Percentiles rank a stretch among this genome's conserved stretches.
phyloP scores from a whole-genome alignment of 768 basidiomycete species.

The Paxillus rubicundulus region DNA sequence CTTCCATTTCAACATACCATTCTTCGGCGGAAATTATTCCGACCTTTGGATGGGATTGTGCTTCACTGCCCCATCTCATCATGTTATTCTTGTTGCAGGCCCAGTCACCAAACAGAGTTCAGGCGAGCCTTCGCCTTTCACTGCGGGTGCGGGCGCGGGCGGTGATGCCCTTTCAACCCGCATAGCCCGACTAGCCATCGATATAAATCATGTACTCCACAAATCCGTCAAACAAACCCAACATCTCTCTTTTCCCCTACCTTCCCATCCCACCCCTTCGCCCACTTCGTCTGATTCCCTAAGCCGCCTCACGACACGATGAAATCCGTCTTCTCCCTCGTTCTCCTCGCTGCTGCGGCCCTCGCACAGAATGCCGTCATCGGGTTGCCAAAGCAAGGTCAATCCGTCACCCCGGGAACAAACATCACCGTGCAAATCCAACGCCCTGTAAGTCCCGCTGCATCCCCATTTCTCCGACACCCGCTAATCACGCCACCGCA shows the following conservation, averaged over 20 bases:
- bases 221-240: neutral
- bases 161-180: too few species aligned
- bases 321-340: constrained; percentile 10
- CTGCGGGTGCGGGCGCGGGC: too few species aligned
- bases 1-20: too few species aligned
- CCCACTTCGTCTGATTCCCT: neutral
- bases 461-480: neutral
- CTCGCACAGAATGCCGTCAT: constrained; percentile 44
- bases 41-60: too few species aligned
- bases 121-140: too few species aligned
- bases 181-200: too few species aligned
- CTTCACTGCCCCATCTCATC: too few species aligned
- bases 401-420: constrained; percentile 36
- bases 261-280: neutral
- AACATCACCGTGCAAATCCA: constrained; percentile 45
- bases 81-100: too few species aligned
- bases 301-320: constrained; percentile 11
- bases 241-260: too few species aligned
- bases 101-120: too few species aligned
- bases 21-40: too few species aligned
- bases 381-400: constrained; percentile 38
- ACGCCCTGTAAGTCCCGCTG: constrained; percentile 40
- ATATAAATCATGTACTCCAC: too few species aligned
- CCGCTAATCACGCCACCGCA: neutral
- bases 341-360: constrained; percentile 33